Evolutionary conservation across 805 yeast species (phyloP).

Genomic region (Osmozyma mogii): DNA sequence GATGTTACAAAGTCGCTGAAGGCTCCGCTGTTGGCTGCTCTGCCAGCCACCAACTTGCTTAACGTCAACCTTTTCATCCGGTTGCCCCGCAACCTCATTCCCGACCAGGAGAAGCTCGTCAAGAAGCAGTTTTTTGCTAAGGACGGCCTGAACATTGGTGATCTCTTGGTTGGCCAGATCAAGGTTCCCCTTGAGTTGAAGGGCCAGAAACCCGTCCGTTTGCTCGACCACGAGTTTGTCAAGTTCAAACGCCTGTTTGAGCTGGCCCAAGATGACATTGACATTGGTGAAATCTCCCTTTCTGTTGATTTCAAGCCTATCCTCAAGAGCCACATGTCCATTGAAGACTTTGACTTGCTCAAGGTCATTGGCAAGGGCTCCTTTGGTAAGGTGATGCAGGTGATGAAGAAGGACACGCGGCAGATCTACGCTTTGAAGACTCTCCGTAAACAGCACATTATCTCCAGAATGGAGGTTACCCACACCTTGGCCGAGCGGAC

Average conservation of each 20-base stretch:
- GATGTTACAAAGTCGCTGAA: conserved; percentile 53
- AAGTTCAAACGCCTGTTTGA: conserved; percentile 35
- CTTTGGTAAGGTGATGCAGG: conserved; percentile 98
- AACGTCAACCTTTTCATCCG: conserved; percentile 74
- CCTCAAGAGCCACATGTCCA: conserved; percentile 57
- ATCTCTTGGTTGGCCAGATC: conserved; percentile 68
- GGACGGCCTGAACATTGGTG: conserved; percentile 40
- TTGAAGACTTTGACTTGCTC: conserved; percentile 86
- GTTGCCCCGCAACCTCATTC: conserved; percentile 58
- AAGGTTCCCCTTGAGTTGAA: conserved; percentile 53
- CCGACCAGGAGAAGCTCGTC: conserved; percentile 26
- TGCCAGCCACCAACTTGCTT: conserved; percentile 43
- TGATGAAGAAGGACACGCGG: conserved; percentile 88
- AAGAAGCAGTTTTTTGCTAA: conserved; percentile 26
- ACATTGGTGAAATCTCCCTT: conserved; percentile 47
- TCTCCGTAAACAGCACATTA: conserved; percentile 87
- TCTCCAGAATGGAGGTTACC: conserved; percentile 87
- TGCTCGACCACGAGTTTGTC: conserved; percentile 53
- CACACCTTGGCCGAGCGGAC: conserved; percentile 96
- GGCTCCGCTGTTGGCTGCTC: conserved; percentile 16
- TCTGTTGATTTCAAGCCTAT: conserved; percentile 63
- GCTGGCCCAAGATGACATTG: conserved; percentile 24
- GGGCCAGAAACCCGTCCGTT: conserved; percentile 42
- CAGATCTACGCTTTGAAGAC: conserved; percentile 94
- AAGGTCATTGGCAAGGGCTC: conserved; percentile 98